A percentile compares a stretch with the other conserved stretches of the same genome.
Evolutionary conservation across 306 rosid species (phyloP).

Genomic region (Rosa rugosa): DNA sequence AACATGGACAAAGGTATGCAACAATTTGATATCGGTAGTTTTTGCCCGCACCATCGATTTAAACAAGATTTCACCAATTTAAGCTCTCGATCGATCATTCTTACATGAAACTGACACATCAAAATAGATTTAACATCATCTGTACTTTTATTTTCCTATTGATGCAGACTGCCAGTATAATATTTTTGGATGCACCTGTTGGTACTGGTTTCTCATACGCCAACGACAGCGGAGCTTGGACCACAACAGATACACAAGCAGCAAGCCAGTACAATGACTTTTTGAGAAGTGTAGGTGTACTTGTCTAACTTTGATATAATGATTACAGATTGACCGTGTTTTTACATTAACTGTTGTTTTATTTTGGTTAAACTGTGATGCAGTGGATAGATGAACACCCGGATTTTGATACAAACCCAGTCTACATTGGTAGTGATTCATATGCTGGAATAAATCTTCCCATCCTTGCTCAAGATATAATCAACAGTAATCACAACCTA

Average conservation of each 20-base stretch:
- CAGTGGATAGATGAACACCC: slow-evolving; percentile 27
- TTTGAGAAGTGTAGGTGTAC: slow-evolving; percentile 19
- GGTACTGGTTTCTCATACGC: slow-evolving; percentile 29
- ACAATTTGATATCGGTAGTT: neutral
- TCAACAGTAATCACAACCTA: slow-evolving; percentile 8
- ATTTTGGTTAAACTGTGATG: neutral
- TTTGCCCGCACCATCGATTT: neutral
- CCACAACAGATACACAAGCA: slow-evolving; percentile 18
- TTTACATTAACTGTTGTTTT: neutral
- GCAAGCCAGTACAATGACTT: slow-evolving; percentile 15
- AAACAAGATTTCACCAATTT: neutral
- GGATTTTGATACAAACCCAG: slow-evolving; percentile 15
- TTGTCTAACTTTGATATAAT: neutral
- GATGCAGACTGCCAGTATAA: slow-evolving; percentile 25
- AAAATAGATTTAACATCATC: neutral
- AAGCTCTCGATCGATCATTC: neutral
- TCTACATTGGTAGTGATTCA: slow-evolving; percentile 29
- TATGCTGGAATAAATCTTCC: slow-evolving; percentile 22
- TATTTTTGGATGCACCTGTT: slow-evolving; percentile 26
- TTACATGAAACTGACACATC: neutral
- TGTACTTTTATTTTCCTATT: neutral
- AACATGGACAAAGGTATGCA: slow-evolving; percentile 24
- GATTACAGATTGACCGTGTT: neutral
- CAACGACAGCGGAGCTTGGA: slow-evolving; percentile 1
- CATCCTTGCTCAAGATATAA: slow-evolving; percentile 27